Conservation (phyloP, 2,329 filamentous ascomycete species). For the Colletotrichum sansevieriae region DNA sequence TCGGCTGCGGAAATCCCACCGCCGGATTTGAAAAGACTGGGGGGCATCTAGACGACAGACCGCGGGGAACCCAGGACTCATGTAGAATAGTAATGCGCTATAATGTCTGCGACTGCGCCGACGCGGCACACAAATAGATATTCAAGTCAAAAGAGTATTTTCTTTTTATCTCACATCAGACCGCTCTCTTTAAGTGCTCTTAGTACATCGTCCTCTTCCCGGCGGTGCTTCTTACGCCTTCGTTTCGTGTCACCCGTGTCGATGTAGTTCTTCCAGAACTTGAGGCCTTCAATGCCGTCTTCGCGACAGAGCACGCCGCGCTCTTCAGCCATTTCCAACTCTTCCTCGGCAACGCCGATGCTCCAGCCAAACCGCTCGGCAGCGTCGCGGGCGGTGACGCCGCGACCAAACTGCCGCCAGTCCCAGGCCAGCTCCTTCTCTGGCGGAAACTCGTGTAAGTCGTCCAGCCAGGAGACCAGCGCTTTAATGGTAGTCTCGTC, state of each 20-base stretch:
- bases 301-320: conserved; percentile 89
- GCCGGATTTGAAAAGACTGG: not conserved
- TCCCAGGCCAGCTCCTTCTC: conserved; percentile 79
- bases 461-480: conserved; percentile 81
- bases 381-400: conserved; percentile 89
- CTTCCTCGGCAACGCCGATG: conserved; percentile 93
- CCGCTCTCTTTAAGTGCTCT: conserved; percentile 60
- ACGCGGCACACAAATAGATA: conserved; percentile 31
- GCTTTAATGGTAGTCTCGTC: conserved; percentile 90
- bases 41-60: conserved; percentile 20
- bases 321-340: conserved; percentile 97
- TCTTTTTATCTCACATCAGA: conserved; percentile 46
- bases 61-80: conserved; percentile 19
- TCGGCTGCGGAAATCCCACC: conserved; percentile 1
- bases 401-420: conserved; percentile 81
- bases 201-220: conserved; percentile 57
- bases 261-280: conserved; percentile 91
- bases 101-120: conserved; percentile 30
- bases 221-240: conserved; percentile 45
- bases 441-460: conserved; percentile 76
- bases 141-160: conserved; percentile 14
- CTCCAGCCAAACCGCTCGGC: conserved; percentile 97
- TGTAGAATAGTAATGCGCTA: conserved; percentile 42
- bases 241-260: conserved; percentile 56
- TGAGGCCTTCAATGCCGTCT: conserved; percentile 89